phyloP scores from a whole-genome alignment of 2,329 filamentous ascomycete genomes.

The Hymenoscyphus salicellus region DNA sequence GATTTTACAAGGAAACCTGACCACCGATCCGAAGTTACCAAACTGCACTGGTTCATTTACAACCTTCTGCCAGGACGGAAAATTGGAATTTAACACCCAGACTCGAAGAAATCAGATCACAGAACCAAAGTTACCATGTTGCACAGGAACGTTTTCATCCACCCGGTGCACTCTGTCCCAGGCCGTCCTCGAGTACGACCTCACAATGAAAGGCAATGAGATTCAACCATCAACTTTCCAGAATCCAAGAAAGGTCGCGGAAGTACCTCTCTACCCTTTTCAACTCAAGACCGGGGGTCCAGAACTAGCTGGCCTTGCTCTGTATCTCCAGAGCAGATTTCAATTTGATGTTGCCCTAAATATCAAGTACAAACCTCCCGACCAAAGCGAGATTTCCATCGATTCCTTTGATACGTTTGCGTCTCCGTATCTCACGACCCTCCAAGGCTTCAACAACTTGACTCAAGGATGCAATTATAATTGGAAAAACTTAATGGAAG shows the following conservation, averaged over 20 bases:
- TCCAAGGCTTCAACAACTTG: background rate
- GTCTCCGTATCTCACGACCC: background rate
- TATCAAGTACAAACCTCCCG: too few relatives aligned
- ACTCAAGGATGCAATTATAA: constrained; percentile 8
- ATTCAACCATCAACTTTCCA: background rate
- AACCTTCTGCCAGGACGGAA: too few relatives aligned
- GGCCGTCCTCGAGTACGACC: background rate
- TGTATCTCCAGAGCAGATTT: background rate
- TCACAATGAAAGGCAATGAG: background rate
- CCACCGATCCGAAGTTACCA: background rate
- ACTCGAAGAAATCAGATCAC: too few relatives aligned
- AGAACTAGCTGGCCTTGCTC: background rate
- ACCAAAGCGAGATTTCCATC: background rate
- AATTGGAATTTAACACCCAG: too few relatives aligned
- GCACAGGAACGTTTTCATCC: background rate
- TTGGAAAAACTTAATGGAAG: constrained; percentile 15
- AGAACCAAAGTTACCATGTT: background rate
- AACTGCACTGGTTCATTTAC: too few relatives aligned
- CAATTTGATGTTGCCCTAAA: background rate
- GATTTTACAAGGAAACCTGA: too few relatives aligned
- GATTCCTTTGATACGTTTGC: background rate
- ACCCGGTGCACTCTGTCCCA: background rate
- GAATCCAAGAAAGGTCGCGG: background rate
- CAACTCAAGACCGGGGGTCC: background rate
- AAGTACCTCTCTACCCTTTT: background rate